Conservation (phyloP, 495 filamentous ascomycete genomes). For the Clavariopsis aquatica region DNA sequence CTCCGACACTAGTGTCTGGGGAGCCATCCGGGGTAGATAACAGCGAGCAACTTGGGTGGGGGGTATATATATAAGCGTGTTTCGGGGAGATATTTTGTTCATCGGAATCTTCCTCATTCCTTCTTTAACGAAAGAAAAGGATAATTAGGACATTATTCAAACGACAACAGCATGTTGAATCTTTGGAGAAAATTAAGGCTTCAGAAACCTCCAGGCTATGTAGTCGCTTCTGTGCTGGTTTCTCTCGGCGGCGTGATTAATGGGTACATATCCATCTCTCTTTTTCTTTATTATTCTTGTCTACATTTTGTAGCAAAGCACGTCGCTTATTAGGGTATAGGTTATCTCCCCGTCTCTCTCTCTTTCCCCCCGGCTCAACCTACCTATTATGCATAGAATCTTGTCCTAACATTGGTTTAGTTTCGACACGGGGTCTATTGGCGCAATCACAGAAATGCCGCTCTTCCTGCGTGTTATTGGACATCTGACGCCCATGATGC, state of each 20-base stretch:
- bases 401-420: slow-evolving; percentile 23
- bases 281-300: not conserved
- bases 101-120: no score
- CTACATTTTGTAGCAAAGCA: no score
- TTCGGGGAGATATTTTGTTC: no score
- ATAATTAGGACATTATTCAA: no score
- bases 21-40: no score
- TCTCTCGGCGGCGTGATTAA: slow-evolving; percentile 38
- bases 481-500: slow-evolving; percentile 55
- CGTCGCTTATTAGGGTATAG: not conserved
- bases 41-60: no score
- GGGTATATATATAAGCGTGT: no score
- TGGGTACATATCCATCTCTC: slow-evolving; percentile 19
- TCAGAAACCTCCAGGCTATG: slow-evolving; percentile 35
- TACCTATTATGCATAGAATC: not conserved
- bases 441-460: slow-evolving; percentile 62
- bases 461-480: slow-evolving; percentile 56
- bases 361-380: not conserved
- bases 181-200: not conserved
- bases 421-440: slow-evolving; percentile 65
- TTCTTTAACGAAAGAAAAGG: no score
- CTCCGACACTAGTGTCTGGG: no score
- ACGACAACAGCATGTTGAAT: no score
- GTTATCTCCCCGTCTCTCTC: not conserved
- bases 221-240: slow-evolving; percentile 28